Conservation (phyloP, 1,284 basidiomycete genomes). For the Exobasidium rhododendri region DNA sequence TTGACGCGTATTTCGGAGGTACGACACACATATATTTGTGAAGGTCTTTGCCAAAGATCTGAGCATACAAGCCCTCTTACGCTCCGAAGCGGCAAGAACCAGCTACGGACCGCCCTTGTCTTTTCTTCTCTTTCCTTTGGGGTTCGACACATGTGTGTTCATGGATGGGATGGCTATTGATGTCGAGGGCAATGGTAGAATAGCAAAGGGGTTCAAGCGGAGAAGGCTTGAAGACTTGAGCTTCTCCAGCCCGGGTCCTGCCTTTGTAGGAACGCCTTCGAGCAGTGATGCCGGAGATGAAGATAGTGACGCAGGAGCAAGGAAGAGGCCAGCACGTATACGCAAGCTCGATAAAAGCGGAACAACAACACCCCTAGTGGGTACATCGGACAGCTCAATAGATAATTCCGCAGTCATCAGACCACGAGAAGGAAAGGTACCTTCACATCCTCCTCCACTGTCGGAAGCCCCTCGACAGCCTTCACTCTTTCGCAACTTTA, state of each 20-base stretch:
- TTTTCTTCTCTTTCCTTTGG: too few species aligned
- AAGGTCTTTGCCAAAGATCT: too few species aligned
- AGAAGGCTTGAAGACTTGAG: slow-evolving; percentile 39
- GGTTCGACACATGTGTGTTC: too few species aligned
- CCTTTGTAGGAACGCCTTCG: slow-evolving; percentile 21
- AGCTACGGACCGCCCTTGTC: too few species aligned
- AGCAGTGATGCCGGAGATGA: slow-evolving; percentile 14
- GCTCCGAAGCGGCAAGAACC: too few species aligned
- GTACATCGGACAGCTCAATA: too few species aligned
- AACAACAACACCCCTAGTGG: slow-evolving; percentile 15
- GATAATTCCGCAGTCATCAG: too few species aligned
- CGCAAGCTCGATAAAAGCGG: slow-evolving; percentile 9
- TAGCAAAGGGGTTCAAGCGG: slow-evolving; percentile 22
- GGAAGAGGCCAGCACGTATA: neutral
- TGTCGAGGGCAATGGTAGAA: neutral
- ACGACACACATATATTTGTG: too few species aligned
- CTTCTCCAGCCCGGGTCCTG: slow-evolving; percentile 48
- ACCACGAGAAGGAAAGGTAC: too few species aligned
- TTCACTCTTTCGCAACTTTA: slow-evolving; percentile 8
- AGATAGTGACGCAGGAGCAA: slow-evolving; percentile 1
- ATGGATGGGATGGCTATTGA: neutral
- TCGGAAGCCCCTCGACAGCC: neutral
- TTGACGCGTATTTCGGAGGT: too few species aligned
- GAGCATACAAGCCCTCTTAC: too few species aligned
- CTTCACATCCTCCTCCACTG: neutral